Evolutionary conservation across 306 rosid species (phyloP).

Genomic region (Albizia julibrissin): DNA sequence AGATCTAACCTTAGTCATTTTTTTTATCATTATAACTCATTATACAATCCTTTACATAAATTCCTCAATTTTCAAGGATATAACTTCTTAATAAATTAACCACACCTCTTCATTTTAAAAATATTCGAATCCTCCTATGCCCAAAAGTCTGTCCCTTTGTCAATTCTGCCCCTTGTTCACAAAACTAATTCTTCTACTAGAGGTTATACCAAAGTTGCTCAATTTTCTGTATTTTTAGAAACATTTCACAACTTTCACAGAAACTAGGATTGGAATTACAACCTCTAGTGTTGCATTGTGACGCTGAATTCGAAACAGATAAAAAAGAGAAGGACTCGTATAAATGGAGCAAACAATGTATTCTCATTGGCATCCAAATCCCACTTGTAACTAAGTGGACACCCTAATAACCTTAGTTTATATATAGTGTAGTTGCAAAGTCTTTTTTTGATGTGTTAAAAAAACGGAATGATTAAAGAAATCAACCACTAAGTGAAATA

Average conservation of each 20-base stretch:
- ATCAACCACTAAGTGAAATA: slow-evolving; percentile 43
- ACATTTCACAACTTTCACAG: background rate
- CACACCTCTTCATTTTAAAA: too few relatives aligned
- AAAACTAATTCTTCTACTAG: background rate
- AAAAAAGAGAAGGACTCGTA: background rate
- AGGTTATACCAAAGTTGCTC: background rate
- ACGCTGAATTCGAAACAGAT: slow-evolving; percentile 6
- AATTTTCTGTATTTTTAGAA: background rate
- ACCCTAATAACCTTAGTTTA: background rate
- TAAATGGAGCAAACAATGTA: background rate
- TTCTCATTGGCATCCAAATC: slow-evolving; percentile 25
- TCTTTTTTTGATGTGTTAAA: background rate
- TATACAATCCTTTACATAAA: too few relatives aligned
- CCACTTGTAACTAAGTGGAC: slow-evolving; percentile 20
- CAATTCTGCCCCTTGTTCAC: background rate
- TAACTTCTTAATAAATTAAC: too few relatives aligned
- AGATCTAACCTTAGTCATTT: too few relatives aligned
- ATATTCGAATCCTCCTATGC: too few relatives aligned
- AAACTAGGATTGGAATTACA: background rate
- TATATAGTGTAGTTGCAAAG: background rate
- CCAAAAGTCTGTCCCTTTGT: too few relatives aligned
- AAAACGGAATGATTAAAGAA: slow-evolving; percentile 24
- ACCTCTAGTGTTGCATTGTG: background rate
- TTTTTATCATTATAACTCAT: too few relatives aligned
- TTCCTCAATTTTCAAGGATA: too few relatives aligned